Percentiles rank a stretch among this genome's conserved stretches.
Evolutionary conservation across 805 yeast species (phyloP).

Genomic region (Ogataea trehalophila): DNA sequence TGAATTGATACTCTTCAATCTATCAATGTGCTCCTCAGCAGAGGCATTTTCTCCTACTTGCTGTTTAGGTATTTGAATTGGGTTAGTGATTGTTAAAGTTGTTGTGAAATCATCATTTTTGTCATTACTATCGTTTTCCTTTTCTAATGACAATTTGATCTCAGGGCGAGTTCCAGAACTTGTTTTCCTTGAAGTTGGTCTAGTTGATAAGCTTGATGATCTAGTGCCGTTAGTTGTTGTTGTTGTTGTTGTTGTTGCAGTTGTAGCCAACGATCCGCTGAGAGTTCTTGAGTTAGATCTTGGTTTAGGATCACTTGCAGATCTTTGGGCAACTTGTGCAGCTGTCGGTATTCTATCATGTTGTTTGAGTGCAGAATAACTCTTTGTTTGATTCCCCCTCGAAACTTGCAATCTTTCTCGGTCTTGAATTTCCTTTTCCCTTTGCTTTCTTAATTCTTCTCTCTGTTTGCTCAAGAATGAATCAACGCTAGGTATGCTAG

Average conservation of each 20-base stretch:
- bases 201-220: conserved; percentile 1
- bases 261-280: conserved; percentile 2
- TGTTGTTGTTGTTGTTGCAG: conserved; percentile 1
- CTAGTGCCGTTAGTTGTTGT: conserved; percentile 1
- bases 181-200: background rate
- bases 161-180: background rate
- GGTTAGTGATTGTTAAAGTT: conserved; percentile 10
- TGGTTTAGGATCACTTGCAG: conserved; percentile 8
- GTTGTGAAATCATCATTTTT: conserved; percentile 9
- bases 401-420: no score
- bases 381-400: no score
- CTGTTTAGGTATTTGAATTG: background rate
- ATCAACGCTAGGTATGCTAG: conserved; percentile 29
- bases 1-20: conserved; percentile 14
- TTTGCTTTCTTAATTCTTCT: conserved; percentile 21
- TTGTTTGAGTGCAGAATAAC: no score
- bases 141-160: no score
- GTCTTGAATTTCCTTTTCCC: background rate
- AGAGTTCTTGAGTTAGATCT: conserved; percentile 1
- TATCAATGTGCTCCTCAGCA: conserved; percentile 14
- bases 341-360: no score
- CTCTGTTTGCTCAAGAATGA: conserved; percentile 32
- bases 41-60: background rate
- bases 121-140: background rate
- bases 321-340: conserved; percentile 21